Base-by-base conservation (phyloP, 225 moss, liverwort and hornwort species). In the Polytrichum commune region DNA sequence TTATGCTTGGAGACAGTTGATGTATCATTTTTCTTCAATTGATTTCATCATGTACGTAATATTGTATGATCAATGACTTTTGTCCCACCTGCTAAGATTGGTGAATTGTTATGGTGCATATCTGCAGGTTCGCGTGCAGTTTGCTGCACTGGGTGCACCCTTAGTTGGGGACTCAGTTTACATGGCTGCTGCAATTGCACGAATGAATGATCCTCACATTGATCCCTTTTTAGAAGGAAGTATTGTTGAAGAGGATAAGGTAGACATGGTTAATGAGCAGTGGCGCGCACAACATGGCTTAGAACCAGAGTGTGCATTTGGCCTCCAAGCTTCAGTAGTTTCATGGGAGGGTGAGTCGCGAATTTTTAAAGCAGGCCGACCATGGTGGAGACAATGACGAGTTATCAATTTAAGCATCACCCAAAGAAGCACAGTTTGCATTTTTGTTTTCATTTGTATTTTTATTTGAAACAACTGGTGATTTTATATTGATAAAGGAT, bases 91-190 rank as follows among this genome's bases (percentile, higher is more conserved):
- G 46, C 13, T 46, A 46, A 46, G 46, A 46, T 16, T 46, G 22
- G 60, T 61, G 60, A 8, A 20, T 20, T 35, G 35, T 19, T 63
- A 23, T 63, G 73, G 19, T 55, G 67, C 9, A 53, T 23, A 55
- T 64, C 65, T 60, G 64, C 90, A 97, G 96, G 70, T 98, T 54
- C 85, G 98, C 57, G 81, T 88, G 56, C 98, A 98, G 70, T 91
- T 95, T 75, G 90, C 95, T 69, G 92, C 98, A 54, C 70, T 93
- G 64, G 84, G 84, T 77, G 86, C 98, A 73, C 95, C 98, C 8
- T 69, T 95, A 66, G 89, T 98, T 19, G 98, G 98, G 63, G 98
- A 98, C 63, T 87, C 98, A 1, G 91, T 98, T 74, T 98, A 95
- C 72, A 87, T 88, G 83, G 87, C 93, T 30, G 88, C 87, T 35